Base-by-base conservation (phyloP, 208 protist species). In the Crithidia acanthocephali region DNA sequence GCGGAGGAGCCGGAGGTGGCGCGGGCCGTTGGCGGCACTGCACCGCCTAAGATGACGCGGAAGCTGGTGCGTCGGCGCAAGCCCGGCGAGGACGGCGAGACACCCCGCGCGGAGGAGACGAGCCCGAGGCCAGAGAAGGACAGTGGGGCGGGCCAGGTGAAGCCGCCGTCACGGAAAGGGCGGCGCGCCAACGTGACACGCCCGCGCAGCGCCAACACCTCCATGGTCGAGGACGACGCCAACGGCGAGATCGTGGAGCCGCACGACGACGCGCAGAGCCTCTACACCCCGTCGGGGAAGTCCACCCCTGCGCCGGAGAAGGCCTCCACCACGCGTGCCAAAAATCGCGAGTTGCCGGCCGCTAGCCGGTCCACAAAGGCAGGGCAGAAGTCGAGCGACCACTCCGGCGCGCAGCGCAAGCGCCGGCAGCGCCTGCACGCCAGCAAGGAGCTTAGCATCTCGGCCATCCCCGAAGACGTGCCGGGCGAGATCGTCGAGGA, bases 361-460 rank as follows among this genome's bases (percentile, higher is more conserved):
- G 30, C 35, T 16, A 25, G 45, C 7, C 51, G 56, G 9, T 1
- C 56, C 23, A 8, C 53, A 37, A 61, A 70, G 32, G 20, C 9
- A 5, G 59, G 27, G 20, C 9, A 25, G 4, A 68, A 35, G 60
- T 22, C 50, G 42, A 57, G 40, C 30, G 65, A 62, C n/a, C 15
- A 47, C 35, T 5, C 44, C 16, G 30, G 35, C 7, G 50, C 74
- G n/a, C 35, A 22, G 32, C 53, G 59, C 50, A 68, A 47, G 60
- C 74, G 80, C 11, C 72, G 72, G 59, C 65, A 76, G 52, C 70
- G 80, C 15, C 70, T 68, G 45, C 63, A 55, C 55, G 47, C 67
- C 15, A 76, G 68, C 55, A 74, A 77, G 33, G 75, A 81, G 59
- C 56, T 85, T 51, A 85, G 76, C 62, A 65, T 85, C 48, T 87